These are phyloP conservation scores for Xylariales sp. DNA, from an alignment of 2,329 filamentous ascomycete species.

Conservation along the genomic window DNA sequence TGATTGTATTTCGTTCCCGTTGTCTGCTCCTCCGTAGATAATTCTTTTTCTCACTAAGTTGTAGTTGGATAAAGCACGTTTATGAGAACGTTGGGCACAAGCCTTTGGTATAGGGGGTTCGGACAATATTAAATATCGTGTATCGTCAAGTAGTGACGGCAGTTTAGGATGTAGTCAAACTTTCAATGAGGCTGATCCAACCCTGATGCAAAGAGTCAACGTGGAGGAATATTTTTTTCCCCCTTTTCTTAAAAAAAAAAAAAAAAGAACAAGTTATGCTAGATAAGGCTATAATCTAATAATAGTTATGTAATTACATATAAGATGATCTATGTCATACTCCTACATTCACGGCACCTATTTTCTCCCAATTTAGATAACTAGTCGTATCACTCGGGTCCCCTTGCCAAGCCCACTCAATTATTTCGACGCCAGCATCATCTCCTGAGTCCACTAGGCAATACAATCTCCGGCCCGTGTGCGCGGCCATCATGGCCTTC, in stretches of 20 bases:
- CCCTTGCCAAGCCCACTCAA: conserved; percentile 60
- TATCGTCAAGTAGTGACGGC: not conserved
- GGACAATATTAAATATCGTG: too few species aligned
- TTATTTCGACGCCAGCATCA: conserved; percentile 39
- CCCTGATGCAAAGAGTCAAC: not conserved
- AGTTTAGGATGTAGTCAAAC: not conserved
- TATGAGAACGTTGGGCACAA: too few species aligned
- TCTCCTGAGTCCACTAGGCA: conserved; percentile 40
- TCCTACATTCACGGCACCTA: conserved; percentile 40
- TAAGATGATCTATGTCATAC: conserved; percentile 17
- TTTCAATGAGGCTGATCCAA: not conserved
- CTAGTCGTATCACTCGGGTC: conserved; percentile 52
- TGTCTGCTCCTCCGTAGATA: too few species aligned
- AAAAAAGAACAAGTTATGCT: too few species aligned
- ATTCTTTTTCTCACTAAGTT: too few species aligned
- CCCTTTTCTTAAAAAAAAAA: not conserved
- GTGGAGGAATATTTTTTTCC: not conserved
- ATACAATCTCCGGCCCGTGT: conserved; percentile 43
- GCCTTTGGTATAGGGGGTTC: too few species aligned
- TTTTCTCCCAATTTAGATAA: conserved; percentile 41
- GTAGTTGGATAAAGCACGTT: too few species aligned
- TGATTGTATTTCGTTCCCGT: too few species aligned
- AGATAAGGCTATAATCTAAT: not conserved
- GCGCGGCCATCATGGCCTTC: conserved; percentile 40
- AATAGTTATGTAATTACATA: conserved; percentile 12